phyloP scores from a whole-genome alignment of 257 asterid species.

The Fraxinus excelsior region DNA sequence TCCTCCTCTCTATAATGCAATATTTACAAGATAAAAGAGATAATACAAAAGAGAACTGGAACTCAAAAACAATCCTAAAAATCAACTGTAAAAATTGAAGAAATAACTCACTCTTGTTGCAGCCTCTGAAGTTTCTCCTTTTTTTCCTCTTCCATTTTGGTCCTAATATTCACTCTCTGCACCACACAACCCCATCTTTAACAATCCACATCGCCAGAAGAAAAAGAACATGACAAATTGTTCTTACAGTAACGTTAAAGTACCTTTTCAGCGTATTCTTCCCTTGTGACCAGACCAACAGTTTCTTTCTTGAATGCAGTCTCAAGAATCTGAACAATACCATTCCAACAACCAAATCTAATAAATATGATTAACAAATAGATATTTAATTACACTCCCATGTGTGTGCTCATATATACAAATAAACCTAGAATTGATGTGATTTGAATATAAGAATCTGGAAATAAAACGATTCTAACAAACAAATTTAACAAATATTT shows the following conservation, averaged over 20 bases:
- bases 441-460: neutral
- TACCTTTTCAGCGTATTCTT: constrained; percentile 97
- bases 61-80: neutral
- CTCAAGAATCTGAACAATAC: constrained; percentile 67
- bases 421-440: neutral
- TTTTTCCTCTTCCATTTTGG: constrained; percentile 93
- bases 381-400: neutral
- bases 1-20: constrained; percentile 74
- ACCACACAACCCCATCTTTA: constrained; percentile 13
- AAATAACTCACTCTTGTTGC: constrained; percentile 82
- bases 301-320: constrained; percentile 99
- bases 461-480: neutral
- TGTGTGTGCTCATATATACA: neutral
- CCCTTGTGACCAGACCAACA: constrained; percentile 95
- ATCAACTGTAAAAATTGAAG: neutral
- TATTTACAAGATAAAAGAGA: constrained; percentile 3
- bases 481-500: neutral
- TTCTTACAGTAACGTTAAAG: neutral
- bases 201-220: neutral
- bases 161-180: constrained; percentile 92
- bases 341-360: constrained; percentile 14
- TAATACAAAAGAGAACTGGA: neutral
- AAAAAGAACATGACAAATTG: neutral
- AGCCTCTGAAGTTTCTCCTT: constrained; percentile 95
- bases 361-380: neutral